phyloP scores from a whole-genome alignment of 305 asterid species.

The Ilex paraguariensis region DNA sequence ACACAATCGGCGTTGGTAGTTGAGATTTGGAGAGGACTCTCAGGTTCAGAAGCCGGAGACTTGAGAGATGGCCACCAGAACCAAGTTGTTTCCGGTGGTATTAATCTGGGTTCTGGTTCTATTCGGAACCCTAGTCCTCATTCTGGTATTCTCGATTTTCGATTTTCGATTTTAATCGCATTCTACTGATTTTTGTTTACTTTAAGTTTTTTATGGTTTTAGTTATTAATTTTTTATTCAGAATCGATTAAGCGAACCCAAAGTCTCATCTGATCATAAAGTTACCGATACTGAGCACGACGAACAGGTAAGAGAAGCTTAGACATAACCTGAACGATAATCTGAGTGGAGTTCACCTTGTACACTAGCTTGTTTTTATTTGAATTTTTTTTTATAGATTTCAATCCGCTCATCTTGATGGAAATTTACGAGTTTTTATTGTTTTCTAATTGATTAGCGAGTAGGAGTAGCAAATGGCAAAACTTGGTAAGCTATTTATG shows the following conservation, averaged over 20 bases:
- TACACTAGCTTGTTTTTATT: not conserved
- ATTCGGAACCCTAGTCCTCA: slow-evolving; percentile 68
- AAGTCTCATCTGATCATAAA: slow-evolving; percentile 26
- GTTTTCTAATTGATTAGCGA: not conserved
- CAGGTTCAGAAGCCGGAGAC: too few relatives aligned
- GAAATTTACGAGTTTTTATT: not conserved
- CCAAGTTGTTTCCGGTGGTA: slow-evolving; percentile 34
- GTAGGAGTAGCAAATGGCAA: not conserved
- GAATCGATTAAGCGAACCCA: slow-evolving; percentile 63
- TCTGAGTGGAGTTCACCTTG: not conserved
- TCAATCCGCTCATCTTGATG: not conserved
- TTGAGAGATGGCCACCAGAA: too few relatives aligned
- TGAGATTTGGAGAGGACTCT: too few relatives aligned
- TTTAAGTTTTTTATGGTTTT: not conserved
- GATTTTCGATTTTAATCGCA: not conserved
- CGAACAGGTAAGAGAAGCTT: slow-evolving; percentile 26
- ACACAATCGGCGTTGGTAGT: too few relatives aligned
- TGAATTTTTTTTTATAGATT: not conserved
- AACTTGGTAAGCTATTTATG: not conserved
- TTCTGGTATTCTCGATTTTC: slow-evolving; percentile 36
- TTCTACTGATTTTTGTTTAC: not conserved
- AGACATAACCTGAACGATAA: not conserved
- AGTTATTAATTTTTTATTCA: slow-evolving; percentile 15
- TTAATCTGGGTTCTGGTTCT: slow-evolving; percentile 60
- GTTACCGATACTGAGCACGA: slow-evolving; percentile 21